Evolutionary conservation across 1,284 basidiomycete genomes (phyloP).

Genomic region (Rhodotorula glutinis): DNA sequence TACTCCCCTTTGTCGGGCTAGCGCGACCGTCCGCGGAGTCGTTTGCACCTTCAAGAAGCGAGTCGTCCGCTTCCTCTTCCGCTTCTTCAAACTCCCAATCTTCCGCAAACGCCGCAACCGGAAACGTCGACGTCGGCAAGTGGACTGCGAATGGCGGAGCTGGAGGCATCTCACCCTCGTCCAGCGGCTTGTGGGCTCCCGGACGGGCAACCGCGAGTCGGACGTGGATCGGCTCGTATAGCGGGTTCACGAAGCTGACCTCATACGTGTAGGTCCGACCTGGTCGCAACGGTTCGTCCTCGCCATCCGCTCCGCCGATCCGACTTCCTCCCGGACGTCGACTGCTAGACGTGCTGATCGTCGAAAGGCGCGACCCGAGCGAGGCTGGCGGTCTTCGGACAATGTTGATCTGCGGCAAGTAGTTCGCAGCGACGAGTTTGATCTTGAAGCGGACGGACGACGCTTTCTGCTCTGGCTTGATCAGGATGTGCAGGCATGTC

Average conservation of each 20-base stretch:
- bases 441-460: slow-evolving; percentile 93
- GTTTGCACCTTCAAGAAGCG: slow-evolving; percentile 41
- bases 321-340: slow-evolving; percentile 2
- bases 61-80: slow-evolving; percentile 55
- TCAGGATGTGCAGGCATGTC: slow-evolving; percentile 88
- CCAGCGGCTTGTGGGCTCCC: slow-evolving; percentile 39
- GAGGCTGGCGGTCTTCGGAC: slow-evolving; percentile 32
- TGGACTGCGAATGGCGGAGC: slow-evolving; percentile 66
- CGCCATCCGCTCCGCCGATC: slow-evolving; percentile 13
- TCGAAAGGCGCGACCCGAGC: slow-evolving; percentile 30
- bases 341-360: slow-evolving; percentile 33
- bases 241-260: slow-evolving; percentile 82
- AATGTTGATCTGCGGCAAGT: slow-evolving; percentile 74
- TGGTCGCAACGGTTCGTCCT: slow-evolving; percentile 58
- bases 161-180: background rate
- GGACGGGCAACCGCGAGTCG: slow-evolving; percentile 64
- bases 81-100: slow-evolving; percentile 85
- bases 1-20: slow-evolving; percentile 38
- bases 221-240: slow-evolving; percentile 90
- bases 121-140: slow-evolving; percentile 69
- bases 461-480: slow-evolving; percentile 96
- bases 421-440: slow-evolving; percentile 89
- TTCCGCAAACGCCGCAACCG: slow-evolving; percentile 82
- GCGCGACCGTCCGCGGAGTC: background rate
- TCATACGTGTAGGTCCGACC: slow-evolving; percentile 81